These are phyloP conservation scores for Sporothrix sp. DNA, from an alignment of 2,329 filamentous ascomycete genomes.

Conservation along the genomic window DNA sequence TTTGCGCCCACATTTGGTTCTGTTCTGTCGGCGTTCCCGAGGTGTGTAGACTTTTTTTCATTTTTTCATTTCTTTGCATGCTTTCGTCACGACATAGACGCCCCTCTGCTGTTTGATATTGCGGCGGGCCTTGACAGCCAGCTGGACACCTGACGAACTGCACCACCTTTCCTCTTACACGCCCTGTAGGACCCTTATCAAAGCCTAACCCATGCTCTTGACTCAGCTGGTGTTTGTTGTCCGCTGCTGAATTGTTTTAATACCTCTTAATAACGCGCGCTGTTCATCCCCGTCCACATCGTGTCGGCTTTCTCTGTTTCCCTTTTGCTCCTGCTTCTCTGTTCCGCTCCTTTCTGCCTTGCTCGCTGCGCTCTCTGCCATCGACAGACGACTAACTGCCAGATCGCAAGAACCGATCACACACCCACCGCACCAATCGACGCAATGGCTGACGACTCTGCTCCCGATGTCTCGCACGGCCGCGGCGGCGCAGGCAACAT, in stretches of 20 bases:
- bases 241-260: no score
- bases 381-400: neutral
- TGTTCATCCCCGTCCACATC: neutral
- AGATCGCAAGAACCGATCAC: neutral
- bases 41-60: neutral
- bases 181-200: slow-evolving; percentile 4
- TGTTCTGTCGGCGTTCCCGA: slow-evolving; percentile 7
- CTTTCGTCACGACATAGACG: neutral
- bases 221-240: no score
- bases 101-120: neutral
- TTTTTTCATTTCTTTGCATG: neutral
- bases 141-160: neutral
- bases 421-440: neutral
- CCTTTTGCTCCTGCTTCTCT: neutral
- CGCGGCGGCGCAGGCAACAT: slow-evolving; percentile 55
- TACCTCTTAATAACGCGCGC: neutral
- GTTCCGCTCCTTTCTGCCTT: neutral
- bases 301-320: neutral
- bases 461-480: slow-evolving; percentile 47
- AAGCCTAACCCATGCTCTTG: slow-evolving; percentile 9
- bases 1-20: neutral
- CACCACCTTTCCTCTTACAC: neutral
- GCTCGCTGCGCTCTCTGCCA: neutral
- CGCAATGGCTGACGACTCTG: slow-evolving; percentile 3
- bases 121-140: neutral